These are phyloP conservation scores for Cornus suecica DNA, from an alignment of 148 eudicot genomes.

Conservation along the genomic window DNA sequence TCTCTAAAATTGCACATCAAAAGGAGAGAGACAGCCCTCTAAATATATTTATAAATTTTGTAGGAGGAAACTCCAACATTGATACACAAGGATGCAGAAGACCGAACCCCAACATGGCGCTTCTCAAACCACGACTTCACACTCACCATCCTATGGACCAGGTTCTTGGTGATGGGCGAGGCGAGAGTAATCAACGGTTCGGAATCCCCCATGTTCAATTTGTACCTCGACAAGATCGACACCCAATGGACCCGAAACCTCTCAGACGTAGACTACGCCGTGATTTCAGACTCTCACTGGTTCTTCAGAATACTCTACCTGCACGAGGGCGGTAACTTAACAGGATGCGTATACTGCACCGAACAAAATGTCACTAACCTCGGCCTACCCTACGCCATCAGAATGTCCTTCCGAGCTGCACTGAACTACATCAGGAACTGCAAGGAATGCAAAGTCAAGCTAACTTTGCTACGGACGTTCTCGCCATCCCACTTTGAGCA, in stretches of 20 bases:
- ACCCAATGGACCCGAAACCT: slow-evolving; percentile 44
- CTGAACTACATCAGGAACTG: slow-evolving; percentile 39
- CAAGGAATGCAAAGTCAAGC: slow-evolving; percentile 29
- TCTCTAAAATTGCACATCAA: too few relatives aligned
- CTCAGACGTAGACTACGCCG: slow-evolving; percentile 42
- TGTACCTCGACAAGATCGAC: slow-evolving; percentile 55
- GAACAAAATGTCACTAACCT: slow-evolving; percentile 41
- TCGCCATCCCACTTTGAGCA: slow-evolving; percentile 80
- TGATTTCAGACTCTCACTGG: slow-evolving; percentile 70
- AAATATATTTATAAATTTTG: slow-evolving; percentile 1
- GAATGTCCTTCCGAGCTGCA: slow-evolving; percentile 46
- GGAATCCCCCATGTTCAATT: slow-evolving; percentile 38
- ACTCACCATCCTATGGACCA: slow-evolving; percentile 57
- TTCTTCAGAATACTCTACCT: slow-evolving; percentile 56
- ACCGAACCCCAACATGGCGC: slow-evolving; percentile 53
- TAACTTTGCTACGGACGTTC: slow-evolving; percentile 58
- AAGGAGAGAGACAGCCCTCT: too few relatives aligned
- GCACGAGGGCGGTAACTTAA: slow-evolving; percentile 27
- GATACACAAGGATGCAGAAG: slow-evolving; percentile 47
- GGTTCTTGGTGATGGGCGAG: slow-evolving; percentile 39
- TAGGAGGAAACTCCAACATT: slow-evolving; percentile 57
- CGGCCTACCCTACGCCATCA: slow-evolving; percentile 34
- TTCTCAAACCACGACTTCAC: slow-evolving; percentile 66
- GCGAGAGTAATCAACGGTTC: slow-evolving; percentile 52
- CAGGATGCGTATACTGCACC: slow-evolving; percentile 65